Base-by-base conservation (phyloP, 1,284 basidiomycete species). In the Kalmanozyma brasiliensis region DNA sequence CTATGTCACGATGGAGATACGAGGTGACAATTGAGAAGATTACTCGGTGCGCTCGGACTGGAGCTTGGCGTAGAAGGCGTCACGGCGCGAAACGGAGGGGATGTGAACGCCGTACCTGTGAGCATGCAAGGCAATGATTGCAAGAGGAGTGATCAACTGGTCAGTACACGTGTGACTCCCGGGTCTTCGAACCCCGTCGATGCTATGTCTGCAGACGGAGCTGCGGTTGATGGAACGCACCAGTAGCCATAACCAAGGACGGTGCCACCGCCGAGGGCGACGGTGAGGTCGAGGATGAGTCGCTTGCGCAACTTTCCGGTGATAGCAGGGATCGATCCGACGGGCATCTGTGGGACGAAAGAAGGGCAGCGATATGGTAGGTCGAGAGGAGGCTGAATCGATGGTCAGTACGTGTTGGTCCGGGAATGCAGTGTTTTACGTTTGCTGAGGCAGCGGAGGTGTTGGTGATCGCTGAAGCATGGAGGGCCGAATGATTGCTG, bases 231-330 rank as follows among this genome's bases (percentile, higher is more conserved):
- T n/a, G 19, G 19, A 23, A 29, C 26, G 26, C 26, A 79, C 77
- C 77, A 79, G 76, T 75, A 79, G 38, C 58, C 77, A 62, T 79
- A 79, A 38, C 77, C 77, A 33, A 74, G 66, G 36, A 66, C 76
- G 32, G 66, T 71, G 26, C 77, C 77, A 43, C 76, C 76, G 22
- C 77, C 77, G 23, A 79, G 64, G 34, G 76, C 77, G 55, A 79
- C 76, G 45, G 63, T 69, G 40, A 79, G 62, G 62, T 79, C 77
- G 46, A 79, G 73, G 52, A 79, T 79, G 40, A 79, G 69, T 48
- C 77, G 71, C 74, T 79, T 79, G 61, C 77, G 77, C 57, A 79
- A 62, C 73, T 77, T 79, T 52, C 77, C 77, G 41, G 77, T 79
- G 67, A 79, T 79, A 57, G 77, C 58, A 29, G 77, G 58, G 57